These are phyloP conservation scores for Alternaria arborescens DNA, from an alignment of 2,329 filamentous ascomycete species.

Conservation along the genomic window DNA sequence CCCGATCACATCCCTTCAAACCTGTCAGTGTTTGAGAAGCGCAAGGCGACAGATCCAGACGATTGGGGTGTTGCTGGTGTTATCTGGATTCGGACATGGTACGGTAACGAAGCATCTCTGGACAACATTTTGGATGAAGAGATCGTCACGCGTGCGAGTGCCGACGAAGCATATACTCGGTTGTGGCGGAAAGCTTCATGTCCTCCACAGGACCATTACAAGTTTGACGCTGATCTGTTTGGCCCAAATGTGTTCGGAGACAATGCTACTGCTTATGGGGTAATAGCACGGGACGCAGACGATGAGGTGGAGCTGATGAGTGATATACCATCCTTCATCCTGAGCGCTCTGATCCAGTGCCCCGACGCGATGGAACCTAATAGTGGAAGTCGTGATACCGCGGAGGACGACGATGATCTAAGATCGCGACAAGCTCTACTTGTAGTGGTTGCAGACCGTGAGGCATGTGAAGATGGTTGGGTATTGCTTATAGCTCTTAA, in stretches of 20 bases:
- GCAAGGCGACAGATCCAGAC: neutral
- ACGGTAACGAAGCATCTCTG: neutral
- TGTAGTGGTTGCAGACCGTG: neutral
- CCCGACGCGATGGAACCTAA: slow-evolving; percentile 4
- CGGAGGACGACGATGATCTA: neutral
- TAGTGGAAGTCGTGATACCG: neutral
- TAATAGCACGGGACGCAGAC: slow-evolving; percentile 4
- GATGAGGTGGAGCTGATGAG: slow-evolving; percentile 8
- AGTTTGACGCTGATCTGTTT: slow-evolving; percentile 1
- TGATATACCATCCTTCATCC: slow-evolving; percentile 5
- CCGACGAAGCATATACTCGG: neutral
- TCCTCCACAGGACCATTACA: neutral
- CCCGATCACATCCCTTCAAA: neutral
- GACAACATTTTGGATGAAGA: neutral
- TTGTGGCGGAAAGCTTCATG: slow-evolving; percentile 4
- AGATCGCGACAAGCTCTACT: neutral
- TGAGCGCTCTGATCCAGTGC: slow-evolving; percentile 5
- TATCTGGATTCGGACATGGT: slow-evolving; percentile 10
- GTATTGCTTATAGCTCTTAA: slow-evolving; percentile 3
- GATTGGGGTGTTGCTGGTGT: neutral
- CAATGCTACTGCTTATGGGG: neutral
- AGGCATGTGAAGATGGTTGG: slow-evolving; percentile 8
- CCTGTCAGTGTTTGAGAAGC: slow-evolving; percentile 4
- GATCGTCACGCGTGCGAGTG: neutral
- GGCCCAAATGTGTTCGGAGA: neutral